These are phyloP conservation scores for Linum trigynum DNA, from an alignment of 345 rosid genomes.

Conservation along the genomic window DNA sequence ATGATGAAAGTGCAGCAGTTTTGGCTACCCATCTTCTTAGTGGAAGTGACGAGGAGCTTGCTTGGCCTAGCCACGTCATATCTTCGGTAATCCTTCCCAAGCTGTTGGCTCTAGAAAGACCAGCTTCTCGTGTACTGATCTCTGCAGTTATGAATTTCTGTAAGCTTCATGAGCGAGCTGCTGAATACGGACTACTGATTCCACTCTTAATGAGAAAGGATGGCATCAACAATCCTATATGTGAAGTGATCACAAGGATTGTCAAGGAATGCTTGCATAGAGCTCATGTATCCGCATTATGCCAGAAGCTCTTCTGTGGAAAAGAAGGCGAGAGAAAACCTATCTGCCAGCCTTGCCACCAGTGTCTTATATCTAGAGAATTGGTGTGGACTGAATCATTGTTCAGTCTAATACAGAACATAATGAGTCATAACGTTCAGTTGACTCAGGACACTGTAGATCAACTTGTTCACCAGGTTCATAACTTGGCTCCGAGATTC, in stretches of 20 bases:
- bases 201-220: conserved; percentile 44
- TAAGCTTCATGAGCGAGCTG: conserved; percentile 54
- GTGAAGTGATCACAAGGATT: conserved; percentile 50
- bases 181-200: conserved; percentile 48
- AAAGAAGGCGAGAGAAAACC: conserved; percentile 33
- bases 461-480: conserved; percentile 33
- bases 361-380: conserved; percentile 36
- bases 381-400: conserved; percentile 61
- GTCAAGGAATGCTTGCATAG: conserved; percentile 66
- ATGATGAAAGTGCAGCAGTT: conserved; percentile 54
- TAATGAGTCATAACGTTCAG: conserved; percentile 44
- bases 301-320: conserved; percentile 58
- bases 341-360: conserved; percentile 50
- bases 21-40: conserved; percentile 38
- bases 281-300: conserved; percentile 61
- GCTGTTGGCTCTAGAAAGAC: conserved; percentile 45
- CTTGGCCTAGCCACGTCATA: conserved; percentile 64
- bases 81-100: conserved; percentile 59
- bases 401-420: conserved; percentile 49
- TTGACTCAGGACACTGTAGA: conserved; percentile 54
- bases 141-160: conserved; percentile 46
- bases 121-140: conserved; percentile 52
- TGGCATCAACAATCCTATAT: conserved; percentile 49
- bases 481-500: conserved; percentile 30
- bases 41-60: conserved; percentile 35